Base-by-base conservation (phyloP, 305 asterid species). In the Stenogyne calaminthoides region DNA sequence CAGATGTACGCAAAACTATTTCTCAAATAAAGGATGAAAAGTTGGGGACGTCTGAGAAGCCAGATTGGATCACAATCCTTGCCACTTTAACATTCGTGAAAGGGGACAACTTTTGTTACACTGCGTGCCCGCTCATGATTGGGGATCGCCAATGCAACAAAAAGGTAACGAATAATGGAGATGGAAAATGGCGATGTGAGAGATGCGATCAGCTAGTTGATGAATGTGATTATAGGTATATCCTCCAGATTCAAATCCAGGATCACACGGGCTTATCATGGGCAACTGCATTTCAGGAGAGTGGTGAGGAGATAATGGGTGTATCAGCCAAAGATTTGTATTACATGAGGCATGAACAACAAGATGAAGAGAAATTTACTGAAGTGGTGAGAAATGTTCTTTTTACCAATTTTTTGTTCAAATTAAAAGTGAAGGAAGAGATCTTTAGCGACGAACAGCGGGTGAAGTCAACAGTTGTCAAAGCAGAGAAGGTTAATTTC, bases 221-320 rank as follows among this genome's bases (percentile, higher is more conserved):
- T 74, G 97, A 88, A 76, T 89, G 96, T 62, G 98, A 93, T 69
- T 88, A 86, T 56, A 82, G 98, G 83, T 93, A 93, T 71, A 88
- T 91, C 77, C 93, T 93, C 71, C 95, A 88, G 80, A 74, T 93
- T 79, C 92, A 89, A 82, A 93, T 93, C 78, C 95, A 90, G 87
- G 98, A 93, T 63, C 96, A 93, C 79, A 91, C 97, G 49, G 97
- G 97, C 80, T 65, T 83, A 70, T 84, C 95, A 44, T 89, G 91
- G 91, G 97, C 84, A 36, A 93, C 98, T 67, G 96, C 93, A 29
- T 93, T 93, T 80, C 96, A 93, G 82, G 98, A 89, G 86, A 80
- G 78, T 39, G 98, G 96, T 51, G 93, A 81, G 74, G 96, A 88
- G 81, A 84, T 93, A 64, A 84, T 93, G 78, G 96, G 97, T n/a